Percentiles rank a stretch among this genome's conserved stretches.
Evolutionary conservation across 2,329 filamentous ascomycete species (phyloP).

Genomic region (Aspergillus awamori): DNA sequence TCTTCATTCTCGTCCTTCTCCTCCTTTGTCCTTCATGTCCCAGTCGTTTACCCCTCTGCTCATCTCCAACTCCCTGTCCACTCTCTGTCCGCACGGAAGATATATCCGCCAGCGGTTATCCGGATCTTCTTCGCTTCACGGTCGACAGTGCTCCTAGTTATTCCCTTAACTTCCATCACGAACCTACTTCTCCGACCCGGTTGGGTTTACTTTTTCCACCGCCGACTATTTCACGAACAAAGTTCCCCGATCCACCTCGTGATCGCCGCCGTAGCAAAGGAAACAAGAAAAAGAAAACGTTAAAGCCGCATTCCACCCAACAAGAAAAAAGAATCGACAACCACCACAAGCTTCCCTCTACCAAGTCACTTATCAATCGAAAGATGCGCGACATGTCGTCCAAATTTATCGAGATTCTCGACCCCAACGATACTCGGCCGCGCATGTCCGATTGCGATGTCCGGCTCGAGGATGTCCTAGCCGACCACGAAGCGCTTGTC

Average conservation of each 20-base stretch:
- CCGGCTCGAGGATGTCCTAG: conserved; percentile 48
- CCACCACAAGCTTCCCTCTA: background rate
- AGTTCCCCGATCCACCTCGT: conserved; percentile 1
- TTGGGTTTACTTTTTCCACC: background rate
- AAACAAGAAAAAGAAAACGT: background rate
- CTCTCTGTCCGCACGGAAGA: background rate
- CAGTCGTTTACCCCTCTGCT: conserved; percentile 8
- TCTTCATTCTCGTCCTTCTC: conserved; percentile 7
- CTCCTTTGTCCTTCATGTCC: conserved; percentile 6
- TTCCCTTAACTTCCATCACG: background rate
- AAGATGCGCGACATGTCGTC: conserved; percentile 41
- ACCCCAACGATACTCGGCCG: conserved; percentile 37
- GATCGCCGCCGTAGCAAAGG: conserved; percentile 4
- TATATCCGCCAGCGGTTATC: conserved; percentile 4
- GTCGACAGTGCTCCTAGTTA: background rate
- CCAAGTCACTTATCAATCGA: background rate
- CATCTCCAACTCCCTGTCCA: background rate
- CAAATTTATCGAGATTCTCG: conserved; percentile 49
- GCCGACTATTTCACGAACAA: conserved; percentile 3
- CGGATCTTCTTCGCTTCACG: background rate
- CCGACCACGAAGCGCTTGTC: conserved; percentile 42
- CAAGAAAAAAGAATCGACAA: background rate
- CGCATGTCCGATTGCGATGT: conserved; percentile 45
- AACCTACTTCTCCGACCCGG: background rate
- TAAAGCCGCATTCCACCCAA: background rate